A percentile compares a stretch with the other conserved stretches of the same genome.
These are phyloP conservation scores for Raphanus sativus DNA, from an alignment of 345 rosid genomes.

Conservation along the genomic window DNA sequence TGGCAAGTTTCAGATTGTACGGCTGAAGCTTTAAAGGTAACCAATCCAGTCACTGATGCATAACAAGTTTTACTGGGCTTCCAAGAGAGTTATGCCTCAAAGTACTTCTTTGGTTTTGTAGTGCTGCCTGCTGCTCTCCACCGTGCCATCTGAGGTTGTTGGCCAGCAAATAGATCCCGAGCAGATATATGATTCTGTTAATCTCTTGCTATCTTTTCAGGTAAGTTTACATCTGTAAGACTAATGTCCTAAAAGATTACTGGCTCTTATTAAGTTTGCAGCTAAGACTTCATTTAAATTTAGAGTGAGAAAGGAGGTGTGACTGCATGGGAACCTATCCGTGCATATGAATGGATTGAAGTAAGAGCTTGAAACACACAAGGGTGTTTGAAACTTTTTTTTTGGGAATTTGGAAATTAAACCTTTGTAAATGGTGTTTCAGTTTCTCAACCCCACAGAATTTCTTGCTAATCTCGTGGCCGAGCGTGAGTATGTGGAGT, in stretches of 20 bases:
- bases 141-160: constrained; percentile 64
- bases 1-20: constrained; percentile 81
- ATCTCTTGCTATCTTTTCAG: constrained; percentile 61
- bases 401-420: background rate
- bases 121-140: constrained; percentile 65
- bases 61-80: background rate
- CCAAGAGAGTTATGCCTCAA: background rate
- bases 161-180: constrained; percentile 57
- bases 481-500: constrained; percentile 53
- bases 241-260: background rate
- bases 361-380: constrained; percentile 11
- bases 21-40: constrained; percentile 66
- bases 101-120: constrained; percentile 29
- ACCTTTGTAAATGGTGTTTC: constrained; percentile 16
- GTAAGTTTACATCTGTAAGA: constrained; percentile 29
- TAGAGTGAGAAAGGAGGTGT: constrained; percentile 38
- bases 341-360: constrained; percentile 32
- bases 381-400: no score
- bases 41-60: background rate
- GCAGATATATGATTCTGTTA: constrained; percentile 56
- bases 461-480: constrained; percentile 41
- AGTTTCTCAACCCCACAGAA: constrained; percentile 53
- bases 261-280: background rate
- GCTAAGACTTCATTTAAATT: background rate
- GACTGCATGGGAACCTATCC: constrained; percentile 38